Evolutionary conservation across 106 monocot species (phyloP).

Genomic region (Dendrobium chrysotoxum): DNA sequence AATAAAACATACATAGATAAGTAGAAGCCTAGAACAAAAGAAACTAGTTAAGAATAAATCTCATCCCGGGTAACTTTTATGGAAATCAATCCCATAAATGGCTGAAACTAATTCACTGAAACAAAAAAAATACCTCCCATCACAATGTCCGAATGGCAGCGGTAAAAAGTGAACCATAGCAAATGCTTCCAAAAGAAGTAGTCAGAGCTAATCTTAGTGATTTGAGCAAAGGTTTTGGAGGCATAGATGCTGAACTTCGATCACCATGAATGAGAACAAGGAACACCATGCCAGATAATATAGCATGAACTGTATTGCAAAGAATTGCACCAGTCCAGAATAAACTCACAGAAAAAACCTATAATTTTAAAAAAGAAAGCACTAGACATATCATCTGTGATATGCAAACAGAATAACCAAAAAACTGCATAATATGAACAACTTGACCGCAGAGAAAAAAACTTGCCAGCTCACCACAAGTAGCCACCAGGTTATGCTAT

Average conservation of each 20-base stretch:
- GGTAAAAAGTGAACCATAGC: slow-evolving; percentile 99
- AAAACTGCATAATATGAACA: neutral
- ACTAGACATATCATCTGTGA: slow-evolving; percentile 7
- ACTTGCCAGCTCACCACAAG: slow-evolving; percentile 99
- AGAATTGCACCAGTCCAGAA: slow-evolving; percentile 99
- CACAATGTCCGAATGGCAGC: slow-evolving; percentile 93
- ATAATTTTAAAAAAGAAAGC: slow-evolving; percentile 10
- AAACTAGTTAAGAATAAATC: neutral
- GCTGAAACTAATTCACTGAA: neutral
- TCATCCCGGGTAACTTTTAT: neutral
- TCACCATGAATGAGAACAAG: slow-evolving; percentile 85
- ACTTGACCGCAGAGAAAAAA: slow-evolving; percentile 36
- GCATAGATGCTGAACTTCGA: slow-evolving; percentile 57
- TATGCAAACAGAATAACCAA: neutral
- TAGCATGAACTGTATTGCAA: slow-evolving; percentile 90
- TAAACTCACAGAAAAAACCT: slow-evolving; percentile 96
- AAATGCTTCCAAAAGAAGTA: slow-evolving; percentile 97
- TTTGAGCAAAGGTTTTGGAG: slow-evolving; percentile 60
- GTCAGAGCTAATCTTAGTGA: slow-evolving; percentile 73
- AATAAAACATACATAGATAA: slow-evolving; percentile 5
- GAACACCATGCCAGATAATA: slow-evolving; percentile 96
- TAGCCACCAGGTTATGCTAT: slow-evolving; percentile 82
- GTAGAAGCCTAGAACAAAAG: neutral
- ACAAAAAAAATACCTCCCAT: slow-evolving; percentile 64
- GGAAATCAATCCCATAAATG: neutral